Conservation (phyloP, 1,139 yeast genomes). For the Saccharomyces pastorianus region DNA sequence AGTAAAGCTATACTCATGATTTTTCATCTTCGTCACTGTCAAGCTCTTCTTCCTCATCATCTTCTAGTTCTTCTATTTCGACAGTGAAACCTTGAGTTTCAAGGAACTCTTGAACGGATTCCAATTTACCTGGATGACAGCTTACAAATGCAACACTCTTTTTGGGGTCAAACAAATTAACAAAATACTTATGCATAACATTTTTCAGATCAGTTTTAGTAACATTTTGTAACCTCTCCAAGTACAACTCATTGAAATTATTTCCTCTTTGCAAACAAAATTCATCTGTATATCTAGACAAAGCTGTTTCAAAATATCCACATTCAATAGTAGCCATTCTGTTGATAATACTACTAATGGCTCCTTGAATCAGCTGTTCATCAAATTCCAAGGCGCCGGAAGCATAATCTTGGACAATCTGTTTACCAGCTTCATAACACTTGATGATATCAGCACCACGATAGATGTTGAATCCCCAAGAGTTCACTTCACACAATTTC, state of each 20-base stretch:
- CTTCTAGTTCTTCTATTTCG: slow-evolving; percentile 45
- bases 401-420: slow-evolving; percentile 57
- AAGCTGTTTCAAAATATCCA: slow-evolving; percentile 55
- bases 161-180: slow-evolving; percentile 49
- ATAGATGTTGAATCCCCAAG: slow-evolving; percentile 57
- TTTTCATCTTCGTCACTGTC: slow-evolving; percentile 10
- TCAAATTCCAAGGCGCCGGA: slow-evolving; percentile 50
- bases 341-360: slow-evolving; percentile 68
- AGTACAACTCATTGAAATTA: slow-evolving; percentile 43
- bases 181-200: slow-evolving; percentile 52
- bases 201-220: slow-evolving; percentile 49
- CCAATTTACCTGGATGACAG: slow-evolving; percentile 60
- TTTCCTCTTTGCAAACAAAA: slow-evolving; percentile 66
- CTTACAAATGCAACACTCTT: slow-evolving; percentile 59
- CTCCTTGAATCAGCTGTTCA: slow-evolving; percentile 52
- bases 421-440: slow-evolving; percentile 60
- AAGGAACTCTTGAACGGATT: slow-evolving; percentile 43
- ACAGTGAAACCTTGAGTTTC: slow-evolving; percentile 52
- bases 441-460: slow-evolving; percentile 78
- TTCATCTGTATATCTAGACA: slow-evolving; percentile 55
- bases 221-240: slow-evolving; percentile 44
- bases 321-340: slow-evolving; percentile 59
- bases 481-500: slow-evolving; percentile 58
- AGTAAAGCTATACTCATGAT: neutral
- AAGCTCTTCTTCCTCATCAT: slow-evolving; percentile 28